Percentiles rank a stretch among this genome's conserved stretches.
Conservation (phyloP, 2,329 filamentous ascomycete genomes). For the Exophiala aquamarina region DNA sequence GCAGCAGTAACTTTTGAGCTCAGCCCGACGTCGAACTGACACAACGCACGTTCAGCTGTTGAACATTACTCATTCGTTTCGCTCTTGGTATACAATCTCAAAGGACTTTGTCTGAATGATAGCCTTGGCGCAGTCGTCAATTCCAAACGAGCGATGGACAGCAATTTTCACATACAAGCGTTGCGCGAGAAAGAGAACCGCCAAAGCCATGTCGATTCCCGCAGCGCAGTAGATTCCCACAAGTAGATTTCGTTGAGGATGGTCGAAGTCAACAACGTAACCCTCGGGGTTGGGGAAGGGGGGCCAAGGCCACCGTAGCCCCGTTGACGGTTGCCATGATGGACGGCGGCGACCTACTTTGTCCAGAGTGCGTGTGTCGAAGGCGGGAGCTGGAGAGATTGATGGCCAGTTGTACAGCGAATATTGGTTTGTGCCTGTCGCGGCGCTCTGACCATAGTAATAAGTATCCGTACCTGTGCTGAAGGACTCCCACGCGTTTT, state of each 20-base stretch:
- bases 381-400: too few species aligned
- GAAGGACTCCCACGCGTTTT: too few species aligned
- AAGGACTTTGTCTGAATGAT: neutral
- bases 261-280: neutral
- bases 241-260: neutral
- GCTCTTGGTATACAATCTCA: neutral
- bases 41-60: too few species aligned
- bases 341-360: too few species aligned
- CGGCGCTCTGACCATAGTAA: too few species aligned
- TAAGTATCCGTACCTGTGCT: too few species aligned
- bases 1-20: too few species aligned
- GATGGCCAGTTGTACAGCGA: too few species aligned
- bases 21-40: too few species aligned
- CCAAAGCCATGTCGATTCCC: neutral
- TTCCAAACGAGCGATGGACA: neutral
- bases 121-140: neutral
- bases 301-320: neutral
- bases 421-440: too few species aligned
- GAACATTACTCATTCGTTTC: too few species aligned
- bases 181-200: neutral
- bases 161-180: neutral
- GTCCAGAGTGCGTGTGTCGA: neutral
- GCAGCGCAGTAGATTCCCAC: neutral
- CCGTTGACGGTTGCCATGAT: neutral
- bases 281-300: too few species aligned